Conservation (phyloP, 1,284 basidiomycete genomes). For the Moesziomyces sp. region DNA sequence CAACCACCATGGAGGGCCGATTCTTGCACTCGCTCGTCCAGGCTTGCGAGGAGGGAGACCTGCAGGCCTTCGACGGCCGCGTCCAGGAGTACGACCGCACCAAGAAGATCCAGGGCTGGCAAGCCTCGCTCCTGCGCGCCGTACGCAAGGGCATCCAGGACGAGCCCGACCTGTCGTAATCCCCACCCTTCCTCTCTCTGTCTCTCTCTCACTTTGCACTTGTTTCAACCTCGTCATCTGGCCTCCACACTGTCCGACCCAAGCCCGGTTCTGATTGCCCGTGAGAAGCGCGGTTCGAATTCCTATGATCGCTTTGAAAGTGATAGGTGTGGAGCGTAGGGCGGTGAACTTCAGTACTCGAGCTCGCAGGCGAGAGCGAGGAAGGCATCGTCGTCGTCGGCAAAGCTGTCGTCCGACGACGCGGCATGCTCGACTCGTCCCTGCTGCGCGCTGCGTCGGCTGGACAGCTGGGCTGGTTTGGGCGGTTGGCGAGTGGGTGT, state of each 20-base stretch:
- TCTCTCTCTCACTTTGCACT: background rate
- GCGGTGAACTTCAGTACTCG: conserved; percentile 20
- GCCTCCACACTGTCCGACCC: too few species aligned
- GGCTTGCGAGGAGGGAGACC: conserved; percentile 61
- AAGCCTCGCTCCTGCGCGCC: conserved; percentile 58
- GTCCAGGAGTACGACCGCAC: conserved; percentile 66
- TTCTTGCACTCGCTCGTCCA: conserved; percentile 65
- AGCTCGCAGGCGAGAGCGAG: conserved; percentile 36
- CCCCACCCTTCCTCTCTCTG: background rate
- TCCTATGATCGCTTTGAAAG: too few species aligned
- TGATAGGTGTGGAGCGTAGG: too few species aligned
- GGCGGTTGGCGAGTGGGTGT: background rate
- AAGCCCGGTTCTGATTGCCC: too few species aligned
- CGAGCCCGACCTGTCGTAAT: conserved; percentile 64
- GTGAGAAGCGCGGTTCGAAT: too few species aligned
- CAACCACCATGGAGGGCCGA: conserved; percentile 64
- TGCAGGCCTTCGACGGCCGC: conserved; percentile 55
- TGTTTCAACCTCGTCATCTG: background rate
- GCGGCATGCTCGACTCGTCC: conserved; percentile 1
- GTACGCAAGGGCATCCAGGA: conserved; percentile 62
- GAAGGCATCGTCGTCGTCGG: conserved; percentile 42
- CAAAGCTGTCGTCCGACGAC: conserved; percentile 45
- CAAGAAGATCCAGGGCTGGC: conserved; percentile 63
- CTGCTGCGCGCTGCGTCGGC: background rate
- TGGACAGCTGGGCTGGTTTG: background rate